A percentile compares a stretch with the other conserved stretches of the same genome.
Evolutionary conservation across 805 yeast species (phyloP).

Genomic region (Komagataella pseudopastoris): DNA sequence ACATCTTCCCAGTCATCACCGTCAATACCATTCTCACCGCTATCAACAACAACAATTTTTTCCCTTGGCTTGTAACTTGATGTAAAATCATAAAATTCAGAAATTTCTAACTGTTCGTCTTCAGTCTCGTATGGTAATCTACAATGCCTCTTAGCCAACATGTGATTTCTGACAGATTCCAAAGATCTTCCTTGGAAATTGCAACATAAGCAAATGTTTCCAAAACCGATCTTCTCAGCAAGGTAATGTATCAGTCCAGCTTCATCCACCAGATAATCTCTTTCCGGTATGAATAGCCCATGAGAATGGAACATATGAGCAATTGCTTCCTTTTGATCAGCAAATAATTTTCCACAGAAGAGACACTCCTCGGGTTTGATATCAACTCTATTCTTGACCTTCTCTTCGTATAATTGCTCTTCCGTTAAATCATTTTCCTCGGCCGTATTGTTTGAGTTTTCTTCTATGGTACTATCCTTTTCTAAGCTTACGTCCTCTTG

Average conservation of each 20-base stretch:
- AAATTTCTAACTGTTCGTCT: slow-evolving; percentile 61
- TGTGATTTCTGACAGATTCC: slow-evolving; percentile 84
- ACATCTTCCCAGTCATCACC: slow-evolving; percentile 23
- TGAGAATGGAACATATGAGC: slow-evolving; percentile 69
- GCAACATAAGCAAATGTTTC: slow-evolving; percentile 76
- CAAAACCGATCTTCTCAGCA: slow-evolving; percentile 70
- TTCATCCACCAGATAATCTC: slow-evolving; percentile 48
- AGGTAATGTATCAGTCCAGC: slow-evolving; percentile 64
- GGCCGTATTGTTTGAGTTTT: slow-evolving; percentile 1
- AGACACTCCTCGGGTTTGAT: slow-evolving; percentile 36
- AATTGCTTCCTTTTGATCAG: slow-evolving; percentile 27
- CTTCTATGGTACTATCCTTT: slow-evolving; percentile 7
- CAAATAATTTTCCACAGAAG: slow-evolving; percentile 28
- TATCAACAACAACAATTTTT: slow-evolving; percentile 11
- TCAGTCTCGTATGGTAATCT: slow-evolving; percentile 77
- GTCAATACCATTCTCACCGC: slow-evolving; percentile 16
- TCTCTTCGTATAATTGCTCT: slow-evolving; percentile 29
- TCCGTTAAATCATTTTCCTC: slow-evolving; percentile 17
- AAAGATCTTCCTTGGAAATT: slow-evolving; percentile 70
- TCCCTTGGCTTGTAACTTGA: slow-evolving; percentile 35
- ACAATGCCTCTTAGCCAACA: slow-evolving; percentile 76
- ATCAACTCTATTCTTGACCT: slow-evolving; percentile 29
- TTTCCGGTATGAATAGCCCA: slow-evolving; percentile 85
- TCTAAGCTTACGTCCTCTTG: slow-evolving; percentile 11
- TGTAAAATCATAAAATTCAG: slow-evolving; percentile 76